Base-by-base conservation (phyloP, 768 basidiomycete genomes). In the Cyclocybe aegerita region DNA sequence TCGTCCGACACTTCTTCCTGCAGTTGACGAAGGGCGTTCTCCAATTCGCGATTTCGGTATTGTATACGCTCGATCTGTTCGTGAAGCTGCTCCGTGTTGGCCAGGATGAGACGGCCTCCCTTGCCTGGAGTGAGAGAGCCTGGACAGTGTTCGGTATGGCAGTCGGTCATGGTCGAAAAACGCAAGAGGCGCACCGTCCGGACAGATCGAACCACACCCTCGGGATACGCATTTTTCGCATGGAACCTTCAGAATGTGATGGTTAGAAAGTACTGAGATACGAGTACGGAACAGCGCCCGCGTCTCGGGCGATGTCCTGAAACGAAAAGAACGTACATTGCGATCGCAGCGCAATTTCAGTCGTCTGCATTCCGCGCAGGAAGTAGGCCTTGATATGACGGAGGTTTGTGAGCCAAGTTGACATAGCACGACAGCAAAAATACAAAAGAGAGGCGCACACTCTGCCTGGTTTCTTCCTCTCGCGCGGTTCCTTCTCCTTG, bases 221-320 rank as follows among this genome's bases (percentile, higher is more conserved):
- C 88, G 75, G 50, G 85, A 84, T 16, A 80, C 79, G 61, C 89
- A 91, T 63, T 82, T 89, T 66, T 85, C 84, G 68, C 88, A 91
- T 9, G 88, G 88, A 32, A 89, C 76, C 86, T 90, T 57, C 17
- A 48, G 40, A 43, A 35, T 39, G 42, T 39, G 49, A 32, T 30
- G 41, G 31, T 35, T 15, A 34, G 47, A 30, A n/a, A 36, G 46
- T 34, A 46, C 15, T 29, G 34, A 49, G 50, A 55, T 47, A 55
- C 46, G 48, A 52, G 53, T 43, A 46, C 30, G 10, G 43, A 40
- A 43, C 50, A 56, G 56, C 55, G 56, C 49, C 54, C 41, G 36
- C 48, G 46, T 45, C 46, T 42, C 45, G 40, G 46, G 41, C 42
- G 35, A 56, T 55, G 57, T 48, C 48, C 36, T 23, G 37, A 15